Conservation (phyloP, 2,329 filamentous ascomycete genomes). For the Alternaria sp. region DNA sequence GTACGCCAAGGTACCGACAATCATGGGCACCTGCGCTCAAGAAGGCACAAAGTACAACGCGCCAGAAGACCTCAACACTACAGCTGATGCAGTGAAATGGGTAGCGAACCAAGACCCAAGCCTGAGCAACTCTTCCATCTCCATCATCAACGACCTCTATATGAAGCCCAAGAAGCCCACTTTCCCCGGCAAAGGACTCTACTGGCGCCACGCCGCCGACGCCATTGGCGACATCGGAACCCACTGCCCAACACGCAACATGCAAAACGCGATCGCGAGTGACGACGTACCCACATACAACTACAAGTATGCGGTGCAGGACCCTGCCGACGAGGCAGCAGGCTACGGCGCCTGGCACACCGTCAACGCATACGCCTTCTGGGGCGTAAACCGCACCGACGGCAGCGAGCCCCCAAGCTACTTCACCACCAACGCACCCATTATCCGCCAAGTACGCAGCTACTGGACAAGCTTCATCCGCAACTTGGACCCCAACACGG, state of each 20-base stretch:
- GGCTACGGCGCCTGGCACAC: slow-evolving; percentile 74
- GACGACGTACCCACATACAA: slow-evolving; percentile 64
- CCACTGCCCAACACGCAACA: slow-evolving; percentile 68
- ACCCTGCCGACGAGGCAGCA: slow-evolving; percentile 60
- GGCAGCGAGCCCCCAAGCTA: slow-evolving; percentile 65
- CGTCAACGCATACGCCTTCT: slow-evolving; percentile 72
- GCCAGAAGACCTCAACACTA: slow-evolving; percentile 58
- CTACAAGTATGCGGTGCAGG: slow-evolving; percentile 74
- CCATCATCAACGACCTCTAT: slow-evolving; percentile 64
- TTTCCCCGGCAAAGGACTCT: slow-evolving; percentile 61
- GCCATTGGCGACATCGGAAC: slow-evolving; percentile 72
- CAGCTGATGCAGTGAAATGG: slow-evolving; percentile 63
- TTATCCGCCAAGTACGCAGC: slow-evolving; percentile 69
- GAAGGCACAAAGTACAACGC: slow-evolving; percentile 69
- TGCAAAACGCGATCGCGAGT: slow-evolving; percentile 56
- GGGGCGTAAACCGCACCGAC: slow-evolving; percentile 66
- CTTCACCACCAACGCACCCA: slow-evolving; percentile 62
- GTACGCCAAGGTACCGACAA: slow-evolving; percentile 63
- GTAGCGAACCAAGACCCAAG: slow-evolving; percentile 66
- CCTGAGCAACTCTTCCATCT: slow-evolving; percentile 61
- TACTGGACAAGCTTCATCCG: slow-evolving; percentile 81
- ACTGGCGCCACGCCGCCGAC: slow-evolving; percentile 66
- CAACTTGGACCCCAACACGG: slow-evolving; percentile 70
- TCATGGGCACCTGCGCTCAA: slow-evolving; percentile 66
- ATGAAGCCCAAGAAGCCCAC: slow-evolving; percentile 54